A percentile compares a stretch with the other conserved stretches of the same genome.
Evolutionary conservation across 2,329 filamentous ascomycete species (phyloP).

Genomic region (Fusarium sp.): DNA sequence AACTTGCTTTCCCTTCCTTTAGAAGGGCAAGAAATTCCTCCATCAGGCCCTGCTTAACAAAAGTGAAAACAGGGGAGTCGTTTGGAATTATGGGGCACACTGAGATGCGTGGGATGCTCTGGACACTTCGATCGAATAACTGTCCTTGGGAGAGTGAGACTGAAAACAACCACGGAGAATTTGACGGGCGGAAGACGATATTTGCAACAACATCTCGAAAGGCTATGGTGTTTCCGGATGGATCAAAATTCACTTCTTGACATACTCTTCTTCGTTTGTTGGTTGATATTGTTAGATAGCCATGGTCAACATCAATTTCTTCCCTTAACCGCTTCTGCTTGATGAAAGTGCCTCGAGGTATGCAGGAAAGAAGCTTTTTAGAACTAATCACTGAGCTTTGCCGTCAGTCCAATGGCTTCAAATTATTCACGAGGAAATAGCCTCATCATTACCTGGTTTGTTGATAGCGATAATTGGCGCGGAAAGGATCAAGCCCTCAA

Average conservation of each 20-base stretch:
- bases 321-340: conserved; percentile 32
- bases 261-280: conserved; percentile 26
- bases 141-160: conserved; percentile 32
- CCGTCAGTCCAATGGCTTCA: neutral
- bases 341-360: conserved; percentile 19
- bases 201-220: conserved; percentile 25
- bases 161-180: conserved; percentile 5
- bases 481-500: conserved; percentile 19
- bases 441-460: neutral
- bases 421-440: neutral
- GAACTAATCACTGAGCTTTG: neutral
- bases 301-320: conserved; percentile 16
- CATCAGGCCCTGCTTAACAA: conserved; percentile 15
- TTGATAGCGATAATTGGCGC: conserved; percentile 21
- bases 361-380: neutral
- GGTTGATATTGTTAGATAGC: conserved; percentile 16
- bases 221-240: neutral
- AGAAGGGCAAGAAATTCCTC: conserved; percentile 5
- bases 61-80: neutral
- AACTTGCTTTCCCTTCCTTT: conserved; percentile 13
- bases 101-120: conserved; percentile 32
- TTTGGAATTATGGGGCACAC: conserved; percentile 27
- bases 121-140: conserved; percentile 32
- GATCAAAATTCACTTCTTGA: neutral
- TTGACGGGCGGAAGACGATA: conserved; percentile 22